These are phyloP conservation scores for Salix suchowensis DNA, from an alignment of 345 rosid species.

Conservation along the genomic window DNA sequence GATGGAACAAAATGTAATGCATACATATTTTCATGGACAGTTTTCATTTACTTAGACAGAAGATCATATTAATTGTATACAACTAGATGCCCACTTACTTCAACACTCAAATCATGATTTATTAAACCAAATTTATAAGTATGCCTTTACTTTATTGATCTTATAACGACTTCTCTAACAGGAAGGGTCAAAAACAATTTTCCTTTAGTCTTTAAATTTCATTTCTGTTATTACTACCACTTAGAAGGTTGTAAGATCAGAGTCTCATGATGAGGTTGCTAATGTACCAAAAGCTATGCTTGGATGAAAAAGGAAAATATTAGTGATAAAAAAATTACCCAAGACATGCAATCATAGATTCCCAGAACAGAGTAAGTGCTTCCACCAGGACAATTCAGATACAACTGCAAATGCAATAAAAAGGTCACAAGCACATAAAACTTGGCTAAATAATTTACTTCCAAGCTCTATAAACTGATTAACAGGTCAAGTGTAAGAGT, in stretches of 20 bases:
- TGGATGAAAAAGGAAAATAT: background rate
- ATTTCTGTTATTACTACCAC: background rate
- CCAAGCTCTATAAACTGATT: background rate
- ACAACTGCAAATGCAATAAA: slow-evolving; percentile 45
- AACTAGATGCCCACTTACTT: background rate
- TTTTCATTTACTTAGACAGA: background rate
- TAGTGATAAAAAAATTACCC: slow-evolving; percentile 43
- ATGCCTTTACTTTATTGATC: background rate
- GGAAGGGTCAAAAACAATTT: background rate
- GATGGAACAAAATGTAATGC: background rate
- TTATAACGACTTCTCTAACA: background rate
- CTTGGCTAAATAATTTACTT: background rate
- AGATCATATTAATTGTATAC: background rate
- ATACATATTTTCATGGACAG: background rate
- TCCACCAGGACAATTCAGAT: slow-evolving; percentile 92
- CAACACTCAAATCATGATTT: background rate
- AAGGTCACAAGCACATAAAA: slow-evolving; percentile 8
- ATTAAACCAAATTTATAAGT: background rate
- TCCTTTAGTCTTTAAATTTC: background rate
- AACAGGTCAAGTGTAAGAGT: slow-evolving; percentile 1
- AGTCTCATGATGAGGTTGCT: background rate
- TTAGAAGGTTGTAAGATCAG: slow-evolving; percentile 1
- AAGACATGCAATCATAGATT: slow-evolving; percentile 93
- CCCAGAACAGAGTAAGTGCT: slow-evolving; percentile 83
- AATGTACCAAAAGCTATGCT: background rate